Percentiles rank a stretch among this genome's conserved stretches.
phyloP scores from a whole-genome alignment of 2,329 filamentous ascomycete species.

The Ophiostoma ips region DNA sequence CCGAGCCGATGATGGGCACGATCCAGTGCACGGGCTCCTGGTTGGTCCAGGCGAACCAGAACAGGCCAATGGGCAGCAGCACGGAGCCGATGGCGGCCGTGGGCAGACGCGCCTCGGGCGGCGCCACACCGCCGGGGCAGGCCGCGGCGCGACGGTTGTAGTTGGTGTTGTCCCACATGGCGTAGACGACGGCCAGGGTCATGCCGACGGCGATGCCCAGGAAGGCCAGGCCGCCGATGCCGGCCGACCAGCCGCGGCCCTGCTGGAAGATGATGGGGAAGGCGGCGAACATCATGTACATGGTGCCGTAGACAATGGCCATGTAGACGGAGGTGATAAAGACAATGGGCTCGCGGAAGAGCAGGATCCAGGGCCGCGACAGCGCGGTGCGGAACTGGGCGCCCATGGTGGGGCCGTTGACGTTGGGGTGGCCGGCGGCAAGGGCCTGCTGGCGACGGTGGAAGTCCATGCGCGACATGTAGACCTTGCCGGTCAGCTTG shows the following conservation, averaged over 20 bases:
- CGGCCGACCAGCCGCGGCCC: conserved; percentile 42
- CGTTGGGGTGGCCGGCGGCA: background rate
- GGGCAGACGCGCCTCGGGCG: conserved; percentile 52
- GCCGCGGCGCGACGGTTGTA: conserved; percentile 32
- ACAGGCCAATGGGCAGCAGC: conserved; percentile 48
- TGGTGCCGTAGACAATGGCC: conserved; percentile 44
- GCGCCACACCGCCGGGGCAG: conserved; percentile 37
- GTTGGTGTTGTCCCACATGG: conserved; percentile 39
- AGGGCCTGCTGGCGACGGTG: conserved; percentile 3
- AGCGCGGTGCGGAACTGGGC: conserved; percentile 44
- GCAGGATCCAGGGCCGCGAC: conserved; percentile 51
- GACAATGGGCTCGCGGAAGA: conserved; percentile 60
- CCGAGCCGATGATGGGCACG: conserved; percentile 23
- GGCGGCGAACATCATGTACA: conserved; percentile 47
- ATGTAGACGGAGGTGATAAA: conserved; percentile 51
- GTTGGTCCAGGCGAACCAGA: conserved; percentile 59
- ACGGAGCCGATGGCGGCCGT: conserved; percentile 48
- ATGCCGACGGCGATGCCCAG: conserved; percentile 57
- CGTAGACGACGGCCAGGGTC: conserved; percentile 41
- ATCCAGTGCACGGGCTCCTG: conserved; percentile 24
- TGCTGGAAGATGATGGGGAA: conserved; percentile 54
- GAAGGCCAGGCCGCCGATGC: conserved; percentile 50
- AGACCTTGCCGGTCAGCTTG: conserved; percentile 38
- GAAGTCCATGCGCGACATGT: conserved; percentile 28
- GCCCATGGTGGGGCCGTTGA: conserved; percentile 24